Conservation (phyloP, 169 alveolate genomes). For the Eimeria mitis region DNA sequence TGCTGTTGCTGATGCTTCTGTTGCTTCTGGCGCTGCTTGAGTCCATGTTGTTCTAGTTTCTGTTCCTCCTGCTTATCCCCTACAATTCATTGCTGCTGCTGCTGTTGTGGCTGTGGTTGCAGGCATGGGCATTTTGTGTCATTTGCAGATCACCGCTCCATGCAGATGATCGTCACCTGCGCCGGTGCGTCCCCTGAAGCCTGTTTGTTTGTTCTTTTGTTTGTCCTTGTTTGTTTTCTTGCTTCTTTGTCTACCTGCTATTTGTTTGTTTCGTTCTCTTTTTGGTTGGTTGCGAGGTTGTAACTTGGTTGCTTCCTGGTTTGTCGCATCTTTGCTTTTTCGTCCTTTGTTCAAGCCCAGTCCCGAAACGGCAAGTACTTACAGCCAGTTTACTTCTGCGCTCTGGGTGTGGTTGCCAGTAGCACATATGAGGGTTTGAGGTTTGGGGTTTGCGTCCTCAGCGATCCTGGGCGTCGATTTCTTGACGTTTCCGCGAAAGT, state of each 20-base stretch:
- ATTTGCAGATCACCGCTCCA: conserved; percentile 64
- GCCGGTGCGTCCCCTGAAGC: conserved; percentile 6
- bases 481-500: conserved; percentile 47
- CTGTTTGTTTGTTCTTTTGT: background rate
- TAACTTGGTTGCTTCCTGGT: too few relatives aligned
- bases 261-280: too few relatives aligned
- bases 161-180: conserved; percentile 73
- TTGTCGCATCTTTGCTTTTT: too few relatives aligned
- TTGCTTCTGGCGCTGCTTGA: background rate
- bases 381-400: too few relatives aligned
- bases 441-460: conserved; percentile 2
- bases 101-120: background rate
- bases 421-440: background rate
- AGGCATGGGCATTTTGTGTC: conserved; percentile 46
- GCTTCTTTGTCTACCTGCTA: too few relatives aligned
- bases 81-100: background rate
- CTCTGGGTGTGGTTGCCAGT: background rate
- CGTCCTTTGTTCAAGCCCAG: too few relatives aligned
- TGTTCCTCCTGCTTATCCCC: background rate
- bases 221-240: too few relatives aligned
- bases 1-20: conserved; percentile 15
- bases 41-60: background rate
- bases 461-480: conserved; percentile 63
- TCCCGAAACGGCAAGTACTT: too few relatives aligned
- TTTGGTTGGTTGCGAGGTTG: too few relatives aligned